Evolutionary conservation across 2,329 filamentous ascomycete species (phyloP).

Genomic region (Juglanconis oblonga): DNA sequence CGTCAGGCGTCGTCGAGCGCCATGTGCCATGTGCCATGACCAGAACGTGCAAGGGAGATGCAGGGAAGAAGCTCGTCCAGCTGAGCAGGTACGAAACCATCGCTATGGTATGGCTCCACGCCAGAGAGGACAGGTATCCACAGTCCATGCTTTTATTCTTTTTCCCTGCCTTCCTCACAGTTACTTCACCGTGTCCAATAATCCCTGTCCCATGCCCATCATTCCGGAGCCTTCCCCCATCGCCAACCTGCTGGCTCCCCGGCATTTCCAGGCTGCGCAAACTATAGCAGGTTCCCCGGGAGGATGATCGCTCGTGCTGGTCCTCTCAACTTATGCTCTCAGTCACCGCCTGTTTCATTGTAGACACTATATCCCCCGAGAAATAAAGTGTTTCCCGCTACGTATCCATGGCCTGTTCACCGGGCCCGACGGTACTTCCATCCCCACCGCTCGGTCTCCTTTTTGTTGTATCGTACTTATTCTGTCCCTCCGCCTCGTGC

Average conservation of each 20-base stretch:
- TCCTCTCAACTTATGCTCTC: conserved; percentile 14
- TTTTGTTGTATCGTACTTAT: conserved; percentile 19
- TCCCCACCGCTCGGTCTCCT: conserved; percentile 10
- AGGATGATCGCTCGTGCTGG: conserved; percentile 19
- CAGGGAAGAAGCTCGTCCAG: conserved; percentile 5
- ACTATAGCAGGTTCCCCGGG: conserved; percentile 17
- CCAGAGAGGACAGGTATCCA: conserved; percentile 9
- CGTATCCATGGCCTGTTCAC: conserved; percentile 14
- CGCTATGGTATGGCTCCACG: conserved; percentile 14
- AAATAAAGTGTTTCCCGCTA: conserved; percentile 16
- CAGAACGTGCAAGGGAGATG: neutral
- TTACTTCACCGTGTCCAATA: conserved; percentile 13
- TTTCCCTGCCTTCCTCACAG: conserved; percentile 14
- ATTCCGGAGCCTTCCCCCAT: conserved; percentile 18
- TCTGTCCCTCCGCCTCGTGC: conserved; percentile 11
- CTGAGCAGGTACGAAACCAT: conserved; percentile 13
- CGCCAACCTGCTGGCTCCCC: conserved; percentile 18
- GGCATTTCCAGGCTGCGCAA: conserved; percentile 17
- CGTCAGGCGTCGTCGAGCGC: neutral
- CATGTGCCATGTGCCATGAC: neutral
- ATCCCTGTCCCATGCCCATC: conserved; percentile 19
- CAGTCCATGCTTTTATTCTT: conserved; percentile 13
- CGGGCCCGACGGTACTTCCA: conserved; percentile 10
- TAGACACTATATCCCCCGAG: conserved; percentile 17
- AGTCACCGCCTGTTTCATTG: conserved; percentile 21